Conservation (phyloP, 768 basidiomycete species). For the Amanita molliuscula region DNA sequence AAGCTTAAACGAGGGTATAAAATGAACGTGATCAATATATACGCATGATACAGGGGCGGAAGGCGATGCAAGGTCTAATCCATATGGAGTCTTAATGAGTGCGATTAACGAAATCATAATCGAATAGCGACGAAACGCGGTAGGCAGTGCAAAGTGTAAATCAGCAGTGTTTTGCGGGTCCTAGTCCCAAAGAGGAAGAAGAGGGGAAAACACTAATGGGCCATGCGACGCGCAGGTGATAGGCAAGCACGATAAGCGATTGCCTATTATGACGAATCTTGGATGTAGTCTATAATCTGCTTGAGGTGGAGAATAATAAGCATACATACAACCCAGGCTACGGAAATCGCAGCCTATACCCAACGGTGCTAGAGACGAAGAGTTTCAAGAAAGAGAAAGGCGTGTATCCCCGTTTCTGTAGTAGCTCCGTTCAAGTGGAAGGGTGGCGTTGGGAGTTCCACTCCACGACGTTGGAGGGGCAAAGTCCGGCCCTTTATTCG, state of each 20-base stretch:
- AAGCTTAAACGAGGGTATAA: not conserved
- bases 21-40: not conserved
- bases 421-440: not conserved
- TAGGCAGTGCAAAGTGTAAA: not conserved
- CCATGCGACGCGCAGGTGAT: not conserved
- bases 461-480: no score
- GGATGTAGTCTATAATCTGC: not conserved
- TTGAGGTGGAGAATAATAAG: not conserved
- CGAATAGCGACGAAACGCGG: not conserved
- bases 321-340: not conserved
- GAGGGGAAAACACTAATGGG: not conserved
- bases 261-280: not conserved
- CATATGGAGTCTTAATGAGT: not conserved
- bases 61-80: not conserved
- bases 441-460: not conserved
- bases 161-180: not conserved
- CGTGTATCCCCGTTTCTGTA: not conserved
- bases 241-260: not conserved
- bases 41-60: not conserved
- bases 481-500: constrained; percentile 13
- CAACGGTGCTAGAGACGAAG: not conserved
- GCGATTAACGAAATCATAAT: not conserved
- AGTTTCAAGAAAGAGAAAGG: not conserved
- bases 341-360: not conserved
- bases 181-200: not conserved